Percentiles rank a stretch among this genome's conserved stretches.
Conservation (phyloP, 495 filamentous ascomycete genomes). For the Annulohypoxylon moriforme region DNA sequence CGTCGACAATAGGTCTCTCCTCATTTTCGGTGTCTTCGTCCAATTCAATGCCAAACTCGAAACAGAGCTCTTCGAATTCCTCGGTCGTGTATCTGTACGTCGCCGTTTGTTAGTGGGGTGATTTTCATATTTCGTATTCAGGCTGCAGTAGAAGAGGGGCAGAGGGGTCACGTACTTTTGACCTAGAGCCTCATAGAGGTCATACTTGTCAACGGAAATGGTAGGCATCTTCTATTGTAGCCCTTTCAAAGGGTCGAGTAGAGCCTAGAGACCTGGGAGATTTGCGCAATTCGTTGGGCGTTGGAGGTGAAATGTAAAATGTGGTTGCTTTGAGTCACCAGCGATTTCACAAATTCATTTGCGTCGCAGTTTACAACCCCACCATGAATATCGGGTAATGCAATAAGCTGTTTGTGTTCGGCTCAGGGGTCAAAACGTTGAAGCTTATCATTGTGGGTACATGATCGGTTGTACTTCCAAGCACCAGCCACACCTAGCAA, state of each 20-base stretch:
- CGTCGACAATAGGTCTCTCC: slow-evolving; percentile 77
- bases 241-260: slow-evolving; percentile 24
- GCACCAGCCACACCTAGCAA: neutral
- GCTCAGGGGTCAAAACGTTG: neutral
- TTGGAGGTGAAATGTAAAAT: slow-evolving; percentile 5
- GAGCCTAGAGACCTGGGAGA: slow-evolving; percentile 25
- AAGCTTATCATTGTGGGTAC: neutral
- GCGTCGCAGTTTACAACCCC: slow-evolving; percentile 34
- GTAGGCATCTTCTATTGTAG: slow-evolving; percentile 76
- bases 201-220: slow-evolving; percentile 93
- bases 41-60: slow-evolving; percentile 98
- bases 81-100: slow-evolving; percentile 81
- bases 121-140: slow-evolving; percentile 20
- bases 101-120: slow-evolving; percentile 30
- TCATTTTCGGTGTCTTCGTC: slow-evolving; percentile 91
- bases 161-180: slow-evolving; percentile 72
- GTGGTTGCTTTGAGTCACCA: slow-evolving; percentile 32
- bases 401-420: slow-evolving; percentile 5
- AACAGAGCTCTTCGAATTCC: slow-evolving; percentile 96
- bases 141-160: slow-evolving; percentile 4
- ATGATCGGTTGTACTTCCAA: neutral
- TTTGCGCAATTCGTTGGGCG: slow-evolving; percentile 28
- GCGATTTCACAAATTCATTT: slow-evolving; percentile 35
- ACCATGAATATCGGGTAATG: slow-evolving; percentile 27
- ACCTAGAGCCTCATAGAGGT: slow-evolving; percentile 90